Base-by-base conservation (phyloP, 2,329 filamentous ascomycete genomes). In the Phaeophleospora eucalypticola region DNA sequence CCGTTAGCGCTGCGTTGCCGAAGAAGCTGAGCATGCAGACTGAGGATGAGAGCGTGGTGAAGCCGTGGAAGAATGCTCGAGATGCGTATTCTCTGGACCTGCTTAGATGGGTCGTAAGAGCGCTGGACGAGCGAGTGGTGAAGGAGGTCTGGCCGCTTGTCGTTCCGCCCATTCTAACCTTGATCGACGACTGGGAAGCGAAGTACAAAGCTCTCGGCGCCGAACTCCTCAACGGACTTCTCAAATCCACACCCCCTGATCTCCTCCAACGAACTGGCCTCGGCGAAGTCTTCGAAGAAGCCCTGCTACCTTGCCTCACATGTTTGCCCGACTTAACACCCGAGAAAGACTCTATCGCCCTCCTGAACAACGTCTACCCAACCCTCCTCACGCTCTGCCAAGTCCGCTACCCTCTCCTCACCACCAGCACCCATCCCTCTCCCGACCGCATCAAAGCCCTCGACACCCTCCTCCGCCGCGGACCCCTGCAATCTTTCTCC, bases 281-380 rank as follows among this genome's bases (percentile, higher is more conserved):
- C 6, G 78, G 76, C 17, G 69, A 75, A 12, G 77, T 91, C 19
- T 84, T 91, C 51, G 78, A 84, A 58, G 79, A 88, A 16, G 79
- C 83, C 2, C 68, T 88, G 2, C 77, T 83, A 54, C 86, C 88
- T 0, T 81, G 83, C 29, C 76, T 95, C n/a, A 75, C 84, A 6
- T 87, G 82, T 58, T 74, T 95, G 4, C 90, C 91, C 0, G 81
- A 77, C 10, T 71, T 95, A 35, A 95, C 88, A 0, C 82, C 86
- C 0, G 84, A 87, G 59, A 63, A 75, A 0, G 86, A 93, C 46
- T 86, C 86, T 3, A 61, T 86, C 2, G 59, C 62, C 1, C 69
- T 96, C 2, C 75, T 95, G 1, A 61, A 66, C 4, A 73, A 76
- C 4, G 81, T 85, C 0, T 94, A 89, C 54, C 73, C 77, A 6